Conservation (phyloP, 441 rosid species). For the Pelargonium myrrhifolium region DNA sequence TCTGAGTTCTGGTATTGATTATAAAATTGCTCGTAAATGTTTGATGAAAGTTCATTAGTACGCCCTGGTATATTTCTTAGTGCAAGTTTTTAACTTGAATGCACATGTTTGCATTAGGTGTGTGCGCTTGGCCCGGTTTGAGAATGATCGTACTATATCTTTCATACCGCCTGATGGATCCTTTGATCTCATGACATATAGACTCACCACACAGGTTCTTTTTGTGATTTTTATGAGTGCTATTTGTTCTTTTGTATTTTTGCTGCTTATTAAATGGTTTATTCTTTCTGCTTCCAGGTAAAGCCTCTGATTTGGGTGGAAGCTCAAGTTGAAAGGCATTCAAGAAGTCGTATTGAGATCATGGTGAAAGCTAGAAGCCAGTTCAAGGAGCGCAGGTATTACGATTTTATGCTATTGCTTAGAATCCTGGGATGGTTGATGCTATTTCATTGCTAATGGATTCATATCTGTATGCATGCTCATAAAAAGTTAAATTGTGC, state of each 20-base stretch:
- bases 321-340: conserved; percentile 97
- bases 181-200: conserved; percentile 92
- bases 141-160: conserved; percentile 85
- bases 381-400: conserved; percentile 95
- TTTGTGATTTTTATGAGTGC: conserved; percentile 14
- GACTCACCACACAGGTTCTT: conserved; percentile 81
- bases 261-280: neutral
- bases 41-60: conserved; percentile 8
- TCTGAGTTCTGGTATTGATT: conserved; percentile 8
- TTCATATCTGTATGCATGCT: conserved; percentile 5
- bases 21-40: neutral
- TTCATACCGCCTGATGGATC: conserved; percentile 94
- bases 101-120: conserved; percentile 57
- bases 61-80: conserved; percentile 13
- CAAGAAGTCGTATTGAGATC: conserved; percentile 92
- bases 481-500: conserved; percentile 22
- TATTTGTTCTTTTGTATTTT: neutral
- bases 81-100: neutral
- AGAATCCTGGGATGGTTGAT: conserved; percentile 9
- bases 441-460: conserved; percentile 7
- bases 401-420: neutral
- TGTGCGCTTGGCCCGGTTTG: conserved; percentile 90
- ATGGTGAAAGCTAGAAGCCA: conserved; percentile 95
- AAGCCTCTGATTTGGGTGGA: conserved; percentile 99
- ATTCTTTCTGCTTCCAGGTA: conserved; percentile 43